phyloP scores from a whole-genome alignment of 352 stramenopile species.

The Phytophthora capsici region DNA sequence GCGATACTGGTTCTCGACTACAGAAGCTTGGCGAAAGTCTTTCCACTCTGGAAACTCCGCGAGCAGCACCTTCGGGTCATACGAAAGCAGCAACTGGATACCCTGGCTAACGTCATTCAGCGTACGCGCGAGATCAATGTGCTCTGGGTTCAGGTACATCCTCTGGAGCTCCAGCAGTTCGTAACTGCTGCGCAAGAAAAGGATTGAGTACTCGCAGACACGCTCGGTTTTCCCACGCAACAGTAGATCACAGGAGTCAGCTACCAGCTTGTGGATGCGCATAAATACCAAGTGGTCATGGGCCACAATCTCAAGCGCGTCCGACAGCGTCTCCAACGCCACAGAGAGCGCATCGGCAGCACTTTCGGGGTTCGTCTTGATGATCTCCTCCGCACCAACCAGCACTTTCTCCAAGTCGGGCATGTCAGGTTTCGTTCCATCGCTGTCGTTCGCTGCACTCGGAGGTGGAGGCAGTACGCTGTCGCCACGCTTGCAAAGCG shows the following conservation, averaged over 20 bases:
- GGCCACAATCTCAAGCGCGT: conserved; percentile 82
- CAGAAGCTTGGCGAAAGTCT: conserved; percentile 88
- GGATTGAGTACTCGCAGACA: conserved; percentile 85
- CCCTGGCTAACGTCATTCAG: conserved; percentile 93
- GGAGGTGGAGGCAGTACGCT: conserved; percentile 57
- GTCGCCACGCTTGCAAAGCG: conserved; percentile 74
- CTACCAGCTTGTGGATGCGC: conserved; percentile 91
- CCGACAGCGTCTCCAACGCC: conserved; percentile 81
- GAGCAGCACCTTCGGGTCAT: conserved; percentile 85
- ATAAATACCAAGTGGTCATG: conserved; percentile 91
- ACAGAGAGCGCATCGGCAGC: conserved; percentile 64
- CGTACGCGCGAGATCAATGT: conserved; percentile 92
- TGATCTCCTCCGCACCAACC: conserved; percentile 60
- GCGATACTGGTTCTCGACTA: conserved; percentile 89
- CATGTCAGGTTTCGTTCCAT: conserved; percentile 39
- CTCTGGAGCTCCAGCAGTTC: conserved; percentile 91
- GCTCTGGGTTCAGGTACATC: conserved; percentile 80
- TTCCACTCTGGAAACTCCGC: conserved; percentile 87
- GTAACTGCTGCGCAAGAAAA: conserved; percentile 88
- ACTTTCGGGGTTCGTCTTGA: conserved; percentile 51
- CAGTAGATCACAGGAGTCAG: conserved; percentile 90
- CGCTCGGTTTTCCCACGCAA: conserved; percentile 64
- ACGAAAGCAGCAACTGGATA: conserved; percentile 91
- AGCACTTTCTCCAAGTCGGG: conserved; percentile 74
- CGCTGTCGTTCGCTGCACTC: conserved; percentile 21